These are phyloP conservation scores for Morella rubra DNA, from an alignment of 306 rosid species.

Conservation along the genomic window DNA sequence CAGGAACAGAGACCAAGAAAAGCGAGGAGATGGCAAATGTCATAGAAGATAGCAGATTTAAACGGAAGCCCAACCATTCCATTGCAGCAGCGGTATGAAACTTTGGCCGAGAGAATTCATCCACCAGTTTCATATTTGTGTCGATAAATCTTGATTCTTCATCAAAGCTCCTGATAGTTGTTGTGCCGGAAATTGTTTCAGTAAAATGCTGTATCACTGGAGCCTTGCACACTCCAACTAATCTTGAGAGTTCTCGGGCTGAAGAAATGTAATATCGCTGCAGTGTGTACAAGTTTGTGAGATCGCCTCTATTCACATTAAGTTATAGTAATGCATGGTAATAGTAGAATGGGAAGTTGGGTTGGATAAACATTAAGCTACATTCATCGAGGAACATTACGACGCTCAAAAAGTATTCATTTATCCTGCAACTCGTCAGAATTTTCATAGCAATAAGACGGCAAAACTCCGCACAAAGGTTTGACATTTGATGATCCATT, in stretches of 20 bases:
- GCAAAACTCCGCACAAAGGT: not conserved
- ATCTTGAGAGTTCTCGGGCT: constrained; percentile 59
- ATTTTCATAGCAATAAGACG: not conserved
- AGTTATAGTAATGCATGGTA: not conserved
- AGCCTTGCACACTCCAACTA: constrained; percentile 71
- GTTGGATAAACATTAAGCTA: not conserved
- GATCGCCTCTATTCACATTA: not conserved
- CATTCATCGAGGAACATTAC: not conserved
- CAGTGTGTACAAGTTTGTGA: constrained; percentile 9
- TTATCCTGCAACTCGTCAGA: not conserved
- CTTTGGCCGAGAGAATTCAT: constrained; percentile 57
- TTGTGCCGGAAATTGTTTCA: constrained; percentile 70
- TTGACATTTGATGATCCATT: not conserved
- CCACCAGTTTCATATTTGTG: constrained; percentile 54
- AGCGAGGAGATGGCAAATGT: constrained; percentile 56
- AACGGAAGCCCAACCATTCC: constrained; percentile 66
- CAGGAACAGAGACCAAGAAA: constrained; percentile 62
- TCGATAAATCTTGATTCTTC: constrained; percentile 58
- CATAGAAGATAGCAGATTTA: constrained; percentile 55
- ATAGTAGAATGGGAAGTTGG: not conserved
- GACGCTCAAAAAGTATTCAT: not conserved
- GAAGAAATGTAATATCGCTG: constrained; percentile 48
- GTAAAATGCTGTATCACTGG: constrained; percentile 72
- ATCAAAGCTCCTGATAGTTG: constrained; percentile 64
- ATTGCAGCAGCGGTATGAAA: constrained; percentile 51